Evolutionary conservation across 257 asterid species (phyloP).

Genomic region (Plantago major): DNA sequence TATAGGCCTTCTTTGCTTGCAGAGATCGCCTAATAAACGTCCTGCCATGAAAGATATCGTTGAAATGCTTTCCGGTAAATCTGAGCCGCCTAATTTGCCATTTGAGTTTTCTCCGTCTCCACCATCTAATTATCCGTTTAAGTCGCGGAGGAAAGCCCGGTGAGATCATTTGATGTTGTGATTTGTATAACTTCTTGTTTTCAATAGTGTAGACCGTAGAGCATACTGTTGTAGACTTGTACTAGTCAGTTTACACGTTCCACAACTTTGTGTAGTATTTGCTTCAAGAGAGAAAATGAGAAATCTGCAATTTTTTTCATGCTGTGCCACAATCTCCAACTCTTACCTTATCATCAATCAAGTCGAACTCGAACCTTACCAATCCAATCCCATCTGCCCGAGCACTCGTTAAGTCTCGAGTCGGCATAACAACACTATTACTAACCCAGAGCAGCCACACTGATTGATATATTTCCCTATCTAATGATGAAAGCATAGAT

Average conservation of each 20-base stretch:
- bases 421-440: too few relatives aligned
- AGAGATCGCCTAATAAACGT: constrained; percentile 65
- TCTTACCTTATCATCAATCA: background rate
- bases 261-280: constrained; percentile 20
- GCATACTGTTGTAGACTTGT: constrained; percentile 19
- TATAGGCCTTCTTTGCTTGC: constrained; percentile 75
- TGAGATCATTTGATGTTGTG: constrained; percentile 23
- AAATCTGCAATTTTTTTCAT: constrained; percentile 7
- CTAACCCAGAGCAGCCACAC: too few relatives aligned
- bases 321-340: background rate
- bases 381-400: too few relatives aligned
- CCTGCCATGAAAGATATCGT: constrained; percentile 75
- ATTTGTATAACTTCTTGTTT: constrained; percentile 11
- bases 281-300: constrained; percentile 10
- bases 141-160: constrained; percentile 59
- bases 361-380: too few relatives aligned
- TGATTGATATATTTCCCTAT: constrained; percentile 3
- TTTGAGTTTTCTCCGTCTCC: constrained; percentile 93
- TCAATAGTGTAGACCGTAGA: constrained; percentile 6
- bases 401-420: too few relatives aligned
- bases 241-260: constrained; percentile 10
- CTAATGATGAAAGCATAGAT: constrained; percentile 26
- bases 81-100: constrained; percentile 84
- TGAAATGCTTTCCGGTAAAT: constrained; percentile 75
- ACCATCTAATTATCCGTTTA: constrained; percentile 65